Percentiles rank a stretch among this genome's conserved stretches.
Evolutionary conservation across 140 eudicot genomes (phyloP).

Genomic region (Flaveria floridana): DNA sequence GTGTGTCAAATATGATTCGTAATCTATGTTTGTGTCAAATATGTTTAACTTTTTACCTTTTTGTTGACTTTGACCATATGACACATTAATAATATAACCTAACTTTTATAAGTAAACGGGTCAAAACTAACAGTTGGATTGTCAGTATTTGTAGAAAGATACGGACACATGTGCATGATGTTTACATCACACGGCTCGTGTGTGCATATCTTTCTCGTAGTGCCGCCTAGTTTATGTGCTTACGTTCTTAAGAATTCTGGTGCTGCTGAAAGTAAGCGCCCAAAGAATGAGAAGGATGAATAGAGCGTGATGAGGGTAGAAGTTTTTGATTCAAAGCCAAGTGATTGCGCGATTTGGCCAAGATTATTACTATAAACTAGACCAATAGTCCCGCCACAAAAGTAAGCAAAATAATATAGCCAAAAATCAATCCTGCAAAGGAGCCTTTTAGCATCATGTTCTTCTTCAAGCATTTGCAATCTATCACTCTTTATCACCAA

Average conservation of each 20-base stretch:
- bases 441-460: conserved; percentile 52
- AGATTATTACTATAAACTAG: conserved; percentile 82
- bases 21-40: too few species aligned
- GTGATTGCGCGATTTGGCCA: conserved; percentile 88
- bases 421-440: conserved; percentile 76
- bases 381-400: conserved; percentile 88
- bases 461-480: conserved; percentile 73
- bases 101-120: background rate
- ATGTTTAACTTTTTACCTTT: background rate
- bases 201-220: background rate
- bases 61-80: background rate
- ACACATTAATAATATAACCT: background rate
- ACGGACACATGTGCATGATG: background rate
- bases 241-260: conserved; percentile 70
- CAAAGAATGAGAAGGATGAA: conserved; percentile 81
- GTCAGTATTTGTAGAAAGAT: background rate
- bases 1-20: background rate
- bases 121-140: too few species aligned
- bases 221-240: conserved; percentile 26
- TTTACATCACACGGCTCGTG: background rate
- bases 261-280: conserved; percentile 81
- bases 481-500: conserved; percentile 45
- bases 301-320: conserved; percentile 64
- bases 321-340: conserved; percentile 53
- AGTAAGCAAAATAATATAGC: conserved; percentile 71